Evolutionary conservation across 108 stramenopile genomes (phyloP), one percentile per base, ranked within the genome.

Genomic region (Skeletonema potamos): DNA sequence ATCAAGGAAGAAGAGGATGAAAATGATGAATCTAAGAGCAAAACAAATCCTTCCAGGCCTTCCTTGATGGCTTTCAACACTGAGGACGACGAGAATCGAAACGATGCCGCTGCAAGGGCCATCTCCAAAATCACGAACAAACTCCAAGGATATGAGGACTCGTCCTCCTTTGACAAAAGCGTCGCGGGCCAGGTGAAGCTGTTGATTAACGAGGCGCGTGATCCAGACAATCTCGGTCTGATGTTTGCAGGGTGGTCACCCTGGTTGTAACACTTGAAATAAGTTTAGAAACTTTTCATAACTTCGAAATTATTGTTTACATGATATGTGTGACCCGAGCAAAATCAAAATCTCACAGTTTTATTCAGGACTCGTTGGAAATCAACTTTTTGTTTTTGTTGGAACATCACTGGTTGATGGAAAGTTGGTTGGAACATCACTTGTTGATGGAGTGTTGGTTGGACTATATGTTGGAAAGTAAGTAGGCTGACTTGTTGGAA

Each of bases 101-200:
- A 88, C 32, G 82, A 90, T 58, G 85, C 81, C 51, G 89, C 88
- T 1, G 64, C 67, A 11, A 83, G 86, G 46, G 84, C 85, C 8
- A 83, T 95, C 28, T 69, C 84, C 11, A 95, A 88, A 61, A 95
- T 99, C 48, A 81, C 87, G 12, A 85, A 96, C 71, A 99, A 99
- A 75, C 83, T 99, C 6, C 89, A 97, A 76, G 99, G 99, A 4
- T 98, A 96, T 85, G 97, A 98, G 74, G 98, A 99, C 51, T 89
- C 89, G 8, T 91, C 91, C 22, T 79, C 85, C 20, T 93, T 96
- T 10, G 96, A 97, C 64, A 95, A 97, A 75, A 92, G 87, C 59
- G 88, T 98, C 27, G 93, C 89, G 39, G 97, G 96, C n/a, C 98
- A 98, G 61, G 97, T 99, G 27, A 89, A 92, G 37, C 62, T 96